A percentile compares a stretch with the other conserved stretches of the same genome.
These are phyloP conservation scores for Spathaspora arborariae DNA, from an alignment of 805 yeast genomes.

Conservation along the genomic window DNA sequence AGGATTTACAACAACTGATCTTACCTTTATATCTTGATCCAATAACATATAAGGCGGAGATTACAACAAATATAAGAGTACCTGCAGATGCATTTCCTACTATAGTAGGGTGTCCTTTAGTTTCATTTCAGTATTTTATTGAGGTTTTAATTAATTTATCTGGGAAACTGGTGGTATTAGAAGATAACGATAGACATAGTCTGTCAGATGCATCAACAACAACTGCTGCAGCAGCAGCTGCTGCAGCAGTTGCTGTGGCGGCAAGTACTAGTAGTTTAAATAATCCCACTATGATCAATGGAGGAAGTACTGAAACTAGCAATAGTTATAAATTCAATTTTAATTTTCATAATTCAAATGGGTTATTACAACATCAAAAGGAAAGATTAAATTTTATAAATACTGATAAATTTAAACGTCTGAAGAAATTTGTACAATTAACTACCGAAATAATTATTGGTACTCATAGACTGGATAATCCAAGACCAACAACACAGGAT, in stretches of 20 bases:
- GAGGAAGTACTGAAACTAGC: slow-evolving; percentile 4
- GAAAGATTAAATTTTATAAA: slow-evolving; percentile 53
- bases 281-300: background rate
- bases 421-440: slow-evolving; percentile 75
- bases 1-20: slow-evolving; percentile 75
- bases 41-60: slow-evolving; percentile 48
- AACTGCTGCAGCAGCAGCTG: background rate
- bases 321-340: slow-evolving; percentile 21
- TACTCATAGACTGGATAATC: slow-evolving; percentile 51
- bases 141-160: slow-evolving; percentile 82
- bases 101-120: slow-evolving; percentile 63
- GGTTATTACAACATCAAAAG: slow-evolving; percentile 19
- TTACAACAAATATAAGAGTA: slow-evolving; percentile 61
- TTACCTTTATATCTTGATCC: slow-evolving; percentile 81
- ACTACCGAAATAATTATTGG: slow-evolving; percentile 81
- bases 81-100: slow-evolving; percentile 89
- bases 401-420: slow-evolving; percentile 73
- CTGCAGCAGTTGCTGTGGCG: slow-evolving; percentile 1
- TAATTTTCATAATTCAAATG: slow-evolving; percentile 14
- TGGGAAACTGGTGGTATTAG: slow-evolving; percentile 45
- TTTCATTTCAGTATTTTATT: slow-evolving; percentile 78
- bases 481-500: background rate
- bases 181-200: slow-evolving; percentile 10
- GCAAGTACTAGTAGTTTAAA: background rate
- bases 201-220: background rate